Evolutionary conservation across 2,329 filamentous ascomycete species (phyloP).

Genomic region (Nemania sp.): DNA sequence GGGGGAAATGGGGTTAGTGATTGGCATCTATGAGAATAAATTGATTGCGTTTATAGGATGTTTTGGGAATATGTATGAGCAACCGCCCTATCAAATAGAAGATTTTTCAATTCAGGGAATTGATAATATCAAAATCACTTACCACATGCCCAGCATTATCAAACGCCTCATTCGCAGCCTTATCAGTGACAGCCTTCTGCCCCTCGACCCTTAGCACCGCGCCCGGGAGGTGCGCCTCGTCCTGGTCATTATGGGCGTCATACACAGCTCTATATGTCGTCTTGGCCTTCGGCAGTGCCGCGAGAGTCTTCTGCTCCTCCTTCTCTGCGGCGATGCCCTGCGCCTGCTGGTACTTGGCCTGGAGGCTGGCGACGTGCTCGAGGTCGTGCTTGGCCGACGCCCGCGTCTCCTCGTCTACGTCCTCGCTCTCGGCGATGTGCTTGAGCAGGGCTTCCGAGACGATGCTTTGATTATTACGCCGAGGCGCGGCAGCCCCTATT

Average conservation of each 20-base stretch:
- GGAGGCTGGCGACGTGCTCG: constrained; percentile 43
- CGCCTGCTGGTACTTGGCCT: constrained; percentile 37
- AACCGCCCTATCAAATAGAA: too few species aligned
- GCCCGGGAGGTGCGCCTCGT: constrained; percentile 47
- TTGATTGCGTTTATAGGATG: too few species aligned
- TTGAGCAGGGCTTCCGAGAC: constrained; percentile 46
- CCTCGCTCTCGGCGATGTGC: constrained; percentile 43
- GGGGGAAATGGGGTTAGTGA: too few species aligned
- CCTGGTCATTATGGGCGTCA: constrained; percentile 45
- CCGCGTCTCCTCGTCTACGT: constrained; percentile 45
- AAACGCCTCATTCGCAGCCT: constrained; percentile 52
- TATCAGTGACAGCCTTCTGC: constrained; percentile 45
- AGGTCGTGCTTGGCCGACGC: constrained; percentile 44
- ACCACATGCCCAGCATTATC: constrained; percentile 54
- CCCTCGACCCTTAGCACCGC: constrained; percentile 48
- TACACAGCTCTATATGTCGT: constrained; percentile 49
- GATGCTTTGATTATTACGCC: constrained; percentile 36
- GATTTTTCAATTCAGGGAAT: too few species aligned
- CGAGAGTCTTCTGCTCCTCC: constrained; percentile 24
- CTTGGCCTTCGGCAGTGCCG: constrained; percentile 30
- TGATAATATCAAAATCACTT: too few species aligned
- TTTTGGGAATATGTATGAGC: too few species aligned
- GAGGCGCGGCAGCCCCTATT: constrained; percentile 23
- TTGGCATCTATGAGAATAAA: too few species aligned
- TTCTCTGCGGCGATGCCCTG: constrained; percentile 35